phyloP scores from a whole-genome alignment of 2,329 filamentous ascomycete species.

The Pyrenophora seminiperda region DNA sequence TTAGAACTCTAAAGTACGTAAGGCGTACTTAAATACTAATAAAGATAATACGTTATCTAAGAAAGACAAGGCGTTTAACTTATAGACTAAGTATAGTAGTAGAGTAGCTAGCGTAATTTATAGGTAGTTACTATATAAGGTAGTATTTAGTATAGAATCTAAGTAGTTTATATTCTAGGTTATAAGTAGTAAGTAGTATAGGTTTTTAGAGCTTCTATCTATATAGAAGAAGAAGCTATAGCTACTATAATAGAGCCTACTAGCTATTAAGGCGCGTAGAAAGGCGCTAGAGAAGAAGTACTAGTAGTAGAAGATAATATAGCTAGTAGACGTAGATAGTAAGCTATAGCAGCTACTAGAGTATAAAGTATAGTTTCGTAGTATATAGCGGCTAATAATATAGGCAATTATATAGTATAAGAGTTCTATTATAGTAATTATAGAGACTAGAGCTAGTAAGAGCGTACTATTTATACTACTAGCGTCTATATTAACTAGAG shows the following conservation, averaged over 20 bases:
- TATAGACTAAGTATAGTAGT: not conserved
- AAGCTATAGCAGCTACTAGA: too few species aligned
- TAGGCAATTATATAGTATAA: too few species aligned
- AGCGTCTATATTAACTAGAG: too few species aligned
- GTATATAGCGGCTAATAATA: too few species aligned
- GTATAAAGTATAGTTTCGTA: too few species aligned
- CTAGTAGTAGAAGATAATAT: not conserved
- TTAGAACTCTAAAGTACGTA: not conserved
- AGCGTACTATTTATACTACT: too few species aligned
- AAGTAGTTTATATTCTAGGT: conserved; percentile 15
- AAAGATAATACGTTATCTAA: not conserved
- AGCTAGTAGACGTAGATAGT: not conserved
- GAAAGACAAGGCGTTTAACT: not conserved
- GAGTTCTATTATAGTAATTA: too few species aligned
- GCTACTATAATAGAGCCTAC: not conserved
- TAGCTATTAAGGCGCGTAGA: not conserved
- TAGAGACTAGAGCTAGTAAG: too few species aligned
- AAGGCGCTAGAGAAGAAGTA: not conserved
- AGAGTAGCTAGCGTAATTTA: not conserved
- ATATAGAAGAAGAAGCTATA: not conserved
- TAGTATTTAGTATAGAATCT: not conserved
- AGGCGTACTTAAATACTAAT: not conserved
- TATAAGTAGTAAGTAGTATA: conserved; percentile 23
- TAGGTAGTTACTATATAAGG: not conserved
- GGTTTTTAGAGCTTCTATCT: conserved; percentile 21